Evolutionary conservation across 208 protist species (phyloP).

Genomic region (Novymonas esmeraldas): DNA sequence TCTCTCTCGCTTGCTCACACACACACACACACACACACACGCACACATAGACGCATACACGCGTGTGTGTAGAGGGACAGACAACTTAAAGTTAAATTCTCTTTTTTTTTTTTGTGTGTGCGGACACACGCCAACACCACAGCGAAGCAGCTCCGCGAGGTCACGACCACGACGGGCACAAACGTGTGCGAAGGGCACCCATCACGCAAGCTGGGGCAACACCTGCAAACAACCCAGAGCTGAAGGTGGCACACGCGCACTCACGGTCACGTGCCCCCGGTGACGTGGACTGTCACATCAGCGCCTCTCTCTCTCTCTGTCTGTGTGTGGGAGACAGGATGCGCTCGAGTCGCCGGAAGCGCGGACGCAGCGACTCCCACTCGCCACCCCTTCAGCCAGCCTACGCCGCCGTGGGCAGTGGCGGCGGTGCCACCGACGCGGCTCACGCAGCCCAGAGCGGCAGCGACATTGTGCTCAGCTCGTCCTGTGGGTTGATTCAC

Average conservation of each 20-base stretch:
- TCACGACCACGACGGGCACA: too few species aligned
- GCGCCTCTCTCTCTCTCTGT: too few species aligned
- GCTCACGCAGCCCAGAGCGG: too few species aligned
- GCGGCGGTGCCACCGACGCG: not conserved
- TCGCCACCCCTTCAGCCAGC: constrained; percentile 13
- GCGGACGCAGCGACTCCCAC: constrained; percentile 20
- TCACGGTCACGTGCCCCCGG: not conserved
- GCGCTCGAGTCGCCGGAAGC: constrained; percentile 13
- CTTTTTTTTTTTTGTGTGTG: too few species aligned
- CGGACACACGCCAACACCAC: too few species aligned
- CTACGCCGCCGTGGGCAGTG: not conserved
- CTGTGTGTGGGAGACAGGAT: not conserved
- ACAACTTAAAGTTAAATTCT: not conserved
- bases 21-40: constrained; percentile 3
- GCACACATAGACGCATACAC: not conserved
- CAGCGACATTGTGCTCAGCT: not conserved
- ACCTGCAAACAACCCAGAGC: too few species aligned
- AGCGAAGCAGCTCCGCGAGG: too few species aligned
- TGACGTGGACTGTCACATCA: not conserved
- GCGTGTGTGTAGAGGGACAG: not conserved
- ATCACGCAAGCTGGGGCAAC: too few species aligned
- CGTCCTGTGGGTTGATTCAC: constrained; percentile 10
- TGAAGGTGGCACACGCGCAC: not conserved
- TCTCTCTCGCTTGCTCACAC: not conserved
- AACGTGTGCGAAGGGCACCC: too few species aligned